Evolutionary conservation across 202 grass and related monocot species (phyloP).

Genomic region (Brachypodium distachyon): DNA sequence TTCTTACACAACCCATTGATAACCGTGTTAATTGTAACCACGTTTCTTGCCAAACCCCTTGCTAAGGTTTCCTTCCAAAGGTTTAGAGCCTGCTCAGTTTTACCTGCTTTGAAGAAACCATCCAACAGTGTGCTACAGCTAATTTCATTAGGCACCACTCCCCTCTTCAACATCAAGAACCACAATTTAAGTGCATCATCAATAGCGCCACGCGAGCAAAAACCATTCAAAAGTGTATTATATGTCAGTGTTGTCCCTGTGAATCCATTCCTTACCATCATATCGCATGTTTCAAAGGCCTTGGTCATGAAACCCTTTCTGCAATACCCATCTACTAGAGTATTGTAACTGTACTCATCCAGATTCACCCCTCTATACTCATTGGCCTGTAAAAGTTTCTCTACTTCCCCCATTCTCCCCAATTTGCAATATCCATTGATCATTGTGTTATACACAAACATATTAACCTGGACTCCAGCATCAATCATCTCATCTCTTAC

Average conservation of each 20-base stretch:
- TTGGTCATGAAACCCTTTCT: slow-evolving; percentile 58
- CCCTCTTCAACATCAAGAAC: slow-evolving; percentile 89
- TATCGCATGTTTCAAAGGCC: slow-evolving; percentile 58
- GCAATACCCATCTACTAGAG: slow-evolving; percentile 83
- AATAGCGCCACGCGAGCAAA: slow-evolving; percentile 50
- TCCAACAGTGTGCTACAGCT: slow-evolving; percentile 77
- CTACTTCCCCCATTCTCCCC: slow-evolving; percentile 56
- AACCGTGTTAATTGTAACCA: slow-evolving; percentile 52
- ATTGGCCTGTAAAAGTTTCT: slow-evolving; percentile 61
- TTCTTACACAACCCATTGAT: slow-evolving; percentile 80
- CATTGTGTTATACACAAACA: slow-evolving; percentile 65
- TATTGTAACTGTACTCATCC: slow-evolving; percentile 87
- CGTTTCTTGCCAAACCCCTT: slow-evolving; percentile 66
- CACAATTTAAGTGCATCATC: slow-evolving; percentile 76
- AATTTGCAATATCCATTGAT: slow-evolving; percentile 89
- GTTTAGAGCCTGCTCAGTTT: slow-evolving; percentile 48
- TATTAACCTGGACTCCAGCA: slow-evolving; percentile 45
- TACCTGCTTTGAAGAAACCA: slow-evolving; percentile 72
- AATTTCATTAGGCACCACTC: slow-evolving; percentile 67
- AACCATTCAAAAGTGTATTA: slow-evolving; percentile 80
- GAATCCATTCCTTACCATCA: slow-evolving; percentile 57
- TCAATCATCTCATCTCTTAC: slow-evolving; percentile 53
- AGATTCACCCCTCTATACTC: slow-evolving; percentile 23
- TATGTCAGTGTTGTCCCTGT: slow-evolving; percentile 52
- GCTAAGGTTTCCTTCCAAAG: slow-evolving; percentile 88